Evolutionary conservation across 176 grass and related monocot genomes (phyloP).

Genomic region (Carex kokanica): DNA sequence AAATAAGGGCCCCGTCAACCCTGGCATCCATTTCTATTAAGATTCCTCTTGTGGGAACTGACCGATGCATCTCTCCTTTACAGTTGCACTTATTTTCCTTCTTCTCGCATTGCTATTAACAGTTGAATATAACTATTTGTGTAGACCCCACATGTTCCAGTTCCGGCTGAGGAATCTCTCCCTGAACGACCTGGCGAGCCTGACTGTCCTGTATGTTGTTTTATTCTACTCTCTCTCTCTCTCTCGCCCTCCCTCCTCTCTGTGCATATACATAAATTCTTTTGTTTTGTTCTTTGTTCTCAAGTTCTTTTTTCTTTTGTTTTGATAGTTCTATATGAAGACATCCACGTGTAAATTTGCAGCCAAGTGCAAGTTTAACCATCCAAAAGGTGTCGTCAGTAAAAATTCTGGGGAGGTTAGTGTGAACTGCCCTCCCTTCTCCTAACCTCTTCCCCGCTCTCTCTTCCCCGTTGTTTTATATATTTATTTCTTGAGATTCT

Average conservation of each 20-base stretch:
- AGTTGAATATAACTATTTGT: constrained; percentile 31
- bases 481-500: background rate
- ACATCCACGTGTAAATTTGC: constrained; percentile 61
- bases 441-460: background rate
- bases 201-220: constrained; percentile 79
- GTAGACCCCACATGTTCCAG: constrained; percentile 39
- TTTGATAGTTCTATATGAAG: constrained; percentile 65
- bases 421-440: constrained; percentile 33
- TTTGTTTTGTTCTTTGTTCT: constrained; percentile 5
- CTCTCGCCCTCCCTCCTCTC: background rate
- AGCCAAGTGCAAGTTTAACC: constrained; percentile 87
- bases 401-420: constrained; percentile 28
- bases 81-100: constrained; percentile 15
- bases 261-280: background rate
- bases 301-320: constrained; percentile 25
- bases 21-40: no score
- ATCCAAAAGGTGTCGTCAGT: constrained; percentile 53
- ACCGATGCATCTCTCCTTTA: background rate
- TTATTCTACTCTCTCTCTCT: constrained; percentile 18
- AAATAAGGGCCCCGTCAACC: no score
- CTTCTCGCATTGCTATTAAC: constrained; percentile 26
- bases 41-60: no score
- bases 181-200: constrained; percentile 63
- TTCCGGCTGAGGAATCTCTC: constrained; percentile 50
- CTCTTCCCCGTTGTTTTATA: background rate